A percentile compares a stretch with the other conserved stretches of the same genome.
Evolutionary conservation across 2,329 filamentous ascomycete species (phyloP).

Genomic region (Stagonosporopsis vannaccii): DNA sequence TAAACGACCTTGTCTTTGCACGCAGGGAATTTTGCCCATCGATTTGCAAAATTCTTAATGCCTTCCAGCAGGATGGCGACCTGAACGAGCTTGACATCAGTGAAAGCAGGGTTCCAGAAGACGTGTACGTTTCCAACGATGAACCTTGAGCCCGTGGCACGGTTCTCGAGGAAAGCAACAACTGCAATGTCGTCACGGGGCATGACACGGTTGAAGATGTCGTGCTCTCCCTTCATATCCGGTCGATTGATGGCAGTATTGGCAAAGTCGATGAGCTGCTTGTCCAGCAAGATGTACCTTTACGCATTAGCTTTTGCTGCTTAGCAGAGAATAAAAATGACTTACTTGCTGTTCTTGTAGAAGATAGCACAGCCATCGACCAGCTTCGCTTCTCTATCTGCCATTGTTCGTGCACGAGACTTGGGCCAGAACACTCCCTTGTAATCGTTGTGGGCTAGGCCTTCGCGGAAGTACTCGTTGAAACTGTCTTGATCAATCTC

Average conservation of each 20-base stretch:
- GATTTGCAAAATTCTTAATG: constrained; percentile 83
- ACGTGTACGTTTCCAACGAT: constrained; percentile 95
- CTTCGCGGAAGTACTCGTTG: constrained; percentile 87
- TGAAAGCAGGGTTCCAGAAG: constrained; percentile 89
- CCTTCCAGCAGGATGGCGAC: constrained; percentile 95
- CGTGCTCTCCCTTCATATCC: constrained; percentile 96
- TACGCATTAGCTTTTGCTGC: constrained; percentile 18
- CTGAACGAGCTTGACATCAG: constrained; percentile 96
- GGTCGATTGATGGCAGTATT: constrained; percentile 91
- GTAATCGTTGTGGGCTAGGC: constrained; percentile 86
- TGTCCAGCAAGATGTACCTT: constrained; percentile 84
- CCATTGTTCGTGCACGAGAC: constrained; percentile 88
- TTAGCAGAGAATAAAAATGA: constrained; percentile 8
- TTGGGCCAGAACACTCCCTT: constrained; percentile 94
- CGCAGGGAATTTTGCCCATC: constrained; percentile 79
- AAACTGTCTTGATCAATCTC: constrained; percentile 93
- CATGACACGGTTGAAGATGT: constrained; percentile 99
- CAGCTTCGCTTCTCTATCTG: constrained; percentile 82
- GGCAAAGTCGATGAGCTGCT: constrained; percentile 91
- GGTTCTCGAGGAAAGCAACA: constrained; percentile 90
- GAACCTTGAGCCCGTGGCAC: constrained; percentile 84
- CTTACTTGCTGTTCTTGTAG: constrained; percentile 86
- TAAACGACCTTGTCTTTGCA: constrained; percentile 77
- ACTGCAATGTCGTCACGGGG: constrained; percentile 97
- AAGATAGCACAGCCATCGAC: constrained; percentile 98